phyloP scores from a whole-genome alignment of 1,139 yeast species.

The Geotrichum europaeum region DNA sequence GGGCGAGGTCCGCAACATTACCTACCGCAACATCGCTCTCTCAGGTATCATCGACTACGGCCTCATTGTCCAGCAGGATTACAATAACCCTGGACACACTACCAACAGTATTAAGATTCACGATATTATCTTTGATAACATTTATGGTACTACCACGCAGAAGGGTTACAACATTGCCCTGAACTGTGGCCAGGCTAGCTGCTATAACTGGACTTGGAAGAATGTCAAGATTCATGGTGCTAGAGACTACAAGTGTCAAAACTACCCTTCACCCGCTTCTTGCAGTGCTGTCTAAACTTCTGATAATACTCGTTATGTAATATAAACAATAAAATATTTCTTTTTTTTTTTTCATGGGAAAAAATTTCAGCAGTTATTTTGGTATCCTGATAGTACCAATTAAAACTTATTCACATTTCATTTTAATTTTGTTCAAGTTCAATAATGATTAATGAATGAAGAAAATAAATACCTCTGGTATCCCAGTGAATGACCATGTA shows the following conservation, averaged over 20 bases:
- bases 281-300: not conserved
- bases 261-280: not conserved
- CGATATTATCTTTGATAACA: not conserved
- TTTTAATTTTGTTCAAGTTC: too few relatives aligned
- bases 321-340: not conserved
- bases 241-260: not conserved
- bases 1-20: not conserved
- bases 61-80: slow-evolving; percentile 1
- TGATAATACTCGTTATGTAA: not conserved
- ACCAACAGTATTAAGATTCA: not conserved
- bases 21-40: not conserved
- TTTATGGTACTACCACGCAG: not conserved
- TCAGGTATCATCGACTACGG: not conserved
- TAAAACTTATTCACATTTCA: too few relatives aligned
- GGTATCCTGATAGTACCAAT: too few relatives aligned
- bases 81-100: not conserved
- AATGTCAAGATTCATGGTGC: not conserved
- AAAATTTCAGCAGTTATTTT: not conserved
- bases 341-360: not conserved
- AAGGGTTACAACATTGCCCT: not conserved
- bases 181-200: not conserved
- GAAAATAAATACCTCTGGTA: too few relatives aligned
- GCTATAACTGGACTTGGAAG: not conserved
- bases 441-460: too few relatives aligned
- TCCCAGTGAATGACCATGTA: too few relatives aligned